Conservation (phyloP, 805 yeast species). For the Torulaspora gathmanii region DNA sequence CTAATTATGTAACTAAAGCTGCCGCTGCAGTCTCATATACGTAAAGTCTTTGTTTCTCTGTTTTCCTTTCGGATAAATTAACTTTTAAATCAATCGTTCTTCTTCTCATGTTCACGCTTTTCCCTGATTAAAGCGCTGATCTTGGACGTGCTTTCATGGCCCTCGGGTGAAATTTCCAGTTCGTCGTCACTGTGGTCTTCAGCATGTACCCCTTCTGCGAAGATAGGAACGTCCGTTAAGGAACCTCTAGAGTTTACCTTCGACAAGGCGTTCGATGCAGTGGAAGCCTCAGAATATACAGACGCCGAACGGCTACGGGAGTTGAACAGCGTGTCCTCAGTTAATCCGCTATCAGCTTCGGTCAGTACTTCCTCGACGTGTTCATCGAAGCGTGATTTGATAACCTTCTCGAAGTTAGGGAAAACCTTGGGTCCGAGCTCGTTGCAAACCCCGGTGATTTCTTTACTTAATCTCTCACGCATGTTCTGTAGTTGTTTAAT, state of each 20-base stretch:
- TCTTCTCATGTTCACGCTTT: conserved; percentile 27
- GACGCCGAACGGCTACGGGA: conserved; percentile 31
- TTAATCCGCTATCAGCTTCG: conserved; percentile 2
- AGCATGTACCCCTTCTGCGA: conserved; percentile 32
- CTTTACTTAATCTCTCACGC: conserved; percentile 57
- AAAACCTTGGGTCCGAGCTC: conserved; percentile 79
- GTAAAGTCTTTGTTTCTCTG: too few relatives aligned
- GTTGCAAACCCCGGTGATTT: conserved; percentile 76
- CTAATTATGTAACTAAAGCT: too few relatives aligned
- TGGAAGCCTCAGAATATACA: conserved; percentile 33
- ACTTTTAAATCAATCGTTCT: conserved; percentile 15
- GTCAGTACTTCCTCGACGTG: conserved; percentile 4
- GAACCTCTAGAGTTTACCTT: conserved; percentile 59
- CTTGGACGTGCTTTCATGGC: conserved; percentile 14
- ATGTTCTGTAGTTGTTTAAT: conserved; percentile 50
- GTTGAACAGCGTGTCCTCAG: conserved; percentile 9
- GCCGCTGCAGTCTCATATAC: too few relatives aligned
- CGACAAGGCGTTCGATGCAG: conserved; percentile 54
- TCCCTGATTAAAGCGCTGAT: conserved; percentile 28
- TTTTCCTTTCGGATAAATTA: background rate
- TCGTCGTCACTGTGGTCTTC: conserved; percentile 10
- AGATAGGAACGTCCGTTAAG: conserved; percentile 59
- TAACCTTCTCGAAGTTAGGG: conserved; percentile 66
- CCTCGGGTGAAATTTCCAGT: conserved; percentile 9
- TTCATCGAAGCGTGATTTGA: conserved; percentile 11